Percentiles rank a stretch among this genome's conserved stretches.
These are phyloP conservation scores for Fusarium coicis DNA, from an alignment of 2,329 filamentous ascomycete species.

Conservation along the genomic window DNA sequence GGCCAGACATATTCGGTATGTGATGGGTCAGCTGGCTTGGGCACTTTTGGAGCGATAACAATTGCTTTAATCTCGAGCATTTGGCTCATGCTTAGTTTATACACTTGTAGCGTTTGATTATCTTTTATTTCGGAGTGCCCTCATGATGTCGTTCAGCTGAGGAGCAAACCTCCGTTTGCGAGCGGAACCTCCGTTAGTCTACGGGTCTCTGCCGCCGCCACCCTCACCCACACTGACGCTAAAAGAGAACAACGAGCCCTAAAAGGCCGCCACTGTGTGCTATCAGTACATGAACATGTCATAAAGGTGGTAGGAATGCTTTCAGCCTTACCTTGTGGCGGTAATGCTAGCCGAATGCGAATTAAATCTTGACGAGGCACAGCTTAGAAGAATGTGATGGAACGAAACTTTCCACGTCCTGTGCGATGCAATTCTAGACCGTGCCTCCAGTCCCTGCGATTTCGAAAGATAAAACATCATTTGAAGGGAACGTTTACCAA, in stretches of 20 bases:
- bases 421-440: not conserved
- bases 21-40: no score
- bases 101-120: not conserved
- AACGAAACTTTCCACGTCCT: not conserved
- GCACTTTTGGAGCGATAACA: rapidly evolving
- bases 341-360: not conserved
- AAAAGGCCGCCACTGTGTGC: not conserved
- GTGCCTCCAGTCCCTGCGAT: not conserved
- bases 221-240: not conserved
- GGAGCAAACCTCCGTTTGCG: not conserved
- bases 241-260: not conserved
- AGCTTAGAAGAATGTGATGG: not conserved
- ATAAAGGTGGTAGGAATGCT: not conserved
- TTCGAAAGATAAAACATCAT: not conserved
- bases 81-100: rapidly evolving
- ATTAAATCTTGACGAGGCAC: not conserved
- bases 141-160: not conserved
- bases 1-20: not conserved
- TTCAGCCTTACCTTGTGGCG: not conserved
- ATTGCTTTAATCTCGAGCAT: rapidly evolving
- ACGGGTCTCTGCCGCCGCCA: not conserved
- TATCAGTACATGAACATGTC: rapidly evolving
- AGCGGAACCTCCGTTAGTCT: not conserved
- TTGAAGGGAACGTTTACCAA: not conserved
- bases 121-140: rapidly evolving